Conservation (phyloP, 2,329 filamentous ascomycete genomes). For the Metarhizium guizhouense region DNA sequence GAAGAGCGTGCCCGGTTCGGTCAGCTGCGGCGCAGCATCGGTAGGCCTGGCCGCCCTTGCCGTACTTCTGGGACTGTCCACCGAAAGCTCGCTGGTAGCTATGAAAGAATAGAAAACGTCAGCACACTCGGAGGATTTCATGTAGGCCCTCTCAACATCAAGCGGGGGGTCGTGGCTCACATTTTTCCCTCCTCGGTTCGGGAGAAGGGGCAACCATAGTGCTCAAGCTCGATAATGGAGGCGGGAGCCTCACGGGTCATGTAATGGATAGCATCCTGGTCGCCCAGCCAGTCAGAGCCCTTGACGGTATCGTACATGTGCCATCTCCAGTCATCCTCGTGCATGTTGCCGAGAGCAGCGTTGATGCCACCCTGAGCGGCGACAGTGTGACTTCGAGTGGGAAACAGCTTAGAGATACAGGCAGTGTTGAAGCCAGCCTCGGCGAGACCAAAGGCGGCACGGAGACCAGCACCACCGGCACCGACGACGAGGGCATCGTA, state of each 20-base stretch:
- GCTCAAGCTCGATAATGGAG: slow-evolving; percentile 89
- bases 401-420: slow-evolving; percentile 81
- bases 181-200: slow-evolving; percentile 95
- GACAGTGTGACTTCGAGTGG: slow-evolving; percentile 77
- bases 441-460: slow-evolving; percentile 76
- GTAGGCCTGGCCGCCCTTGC: slow-evolving; percentile 97
- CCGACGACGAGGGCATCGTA: slow-evolving; percentile 96
- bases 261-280: slow-evolving; percentile 97
- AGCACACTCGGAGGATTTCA: not conserved
- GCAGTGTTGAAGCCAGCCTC: slow-evolving; percentile 87
- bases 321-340: slow-evolving; percentile 97
- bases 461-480: slow-evolving; percentile 71
- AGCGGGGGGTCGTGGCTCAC: slow-evolving; percentile 35
- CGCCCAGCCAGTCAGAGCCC: slow-evolving; percentile 93
- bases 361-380: slow-evolving; percentile 80
- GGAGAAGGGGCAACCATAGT: slow-evolving; percentile 95
- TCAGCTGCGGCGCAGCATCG: slow-evolving; percentile 94
- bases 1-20: slow-evolving; percentile 90
- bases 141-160: not conserved
- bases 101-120: not conserved
- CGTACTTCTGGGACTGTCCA: slow-evolving; percentile 90
- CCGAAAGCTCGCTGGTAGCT: slow-evolving; percentile 97
- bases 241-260: slow-evolving; percentile 93
- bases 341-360: slow-evolving; percentile 88
- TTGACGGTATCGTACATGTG: slow-evolving; percentile 99